Evolutionary conservation across 106 monocot species (phyloP), one percentile per base, ranked within the genome.

Genomic region (Triglochin maritima): DNA sequence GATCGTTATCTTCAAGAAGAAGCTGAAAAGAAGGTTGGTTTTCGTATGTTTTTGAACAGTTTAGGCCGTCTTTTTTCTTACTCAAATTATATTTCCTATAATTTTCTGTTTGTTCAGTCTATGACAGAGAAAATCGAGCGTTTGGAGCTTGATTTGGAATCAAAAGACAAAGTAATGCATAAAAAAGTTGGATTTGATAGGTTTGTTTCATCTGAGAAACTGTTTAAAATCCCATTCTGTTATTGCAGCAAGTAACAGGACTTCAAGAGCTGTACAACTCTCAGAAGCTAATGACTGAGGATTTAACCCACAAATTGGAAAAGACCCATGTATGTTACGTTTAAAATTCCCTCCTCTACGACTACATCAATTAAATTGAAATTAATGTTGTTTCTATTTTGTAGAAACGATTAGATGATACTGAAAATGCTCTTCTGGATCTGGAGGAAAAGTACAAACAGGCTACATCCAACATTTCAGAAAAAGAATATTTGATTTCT

Each of bases 261-360:
- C 80, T 98, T 80, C 91, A 92, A 79, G 96, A 98, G 29, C 91
- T 91, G 75, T 88, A 91, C 72, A 81, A 78, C 82, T 79, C 91
- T 80, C 81, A 91, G 66, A 80, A 84, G 76, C 63, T 74, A 56
- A 70, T 98, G 47, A 76, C 76, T 77, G 78, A 83, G 65, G 96
- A 91, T 6, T 72, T 98, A 46, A 68, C 84, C 60, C 82, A 98
- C 50, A 88, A 86, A 67, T 88, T 98, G 49, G 86, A 86, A 56
- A 98, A 72, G 63, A 88, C 86, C 46, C 88, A 86, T 85, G 96
- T 91, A 72, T 47, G 14, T 1, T 66, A 62, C 12, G 9, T 71
- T 45, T 9, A 4, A 47, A 47, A 14, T 49, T 12, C 12, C 46
- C 17, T 61, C 59, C 56, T 41, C 54, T 57, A 12, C 2, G 41